These are phyloP conservation scores for Zymoseptoria passerinii DNA, from an alignment of 2,329 filamentous ascomycete genomes.

Conservation along the genomic window DNA sequence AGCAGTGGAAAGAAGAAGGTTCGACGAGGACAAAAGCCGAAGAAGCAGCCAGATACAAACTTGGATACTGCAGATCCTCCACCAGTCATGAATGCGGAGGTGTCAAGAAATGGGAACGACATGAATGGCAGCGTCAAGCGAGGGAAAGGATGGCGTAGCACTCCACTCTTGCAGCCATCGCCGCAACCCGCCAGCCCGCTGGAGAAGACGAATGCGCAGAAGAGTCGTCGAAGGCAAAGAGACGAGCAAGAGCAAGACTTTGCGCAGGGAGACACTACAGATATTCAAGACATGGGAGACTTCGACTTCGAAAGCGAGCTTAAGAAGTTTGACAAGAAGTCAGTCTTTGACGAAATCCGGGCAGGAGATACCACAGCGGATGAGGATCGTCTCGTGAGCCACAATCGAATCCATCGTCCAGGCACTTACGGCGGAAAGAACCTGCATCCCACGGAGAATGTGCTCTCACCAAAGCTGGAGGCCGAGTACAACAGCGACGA, in stretches of 20 bases:
- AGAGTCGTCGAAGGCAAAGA: slow-evolving; percentile 39
- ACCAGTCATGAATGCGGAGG: slow-evolving; percentile 28
- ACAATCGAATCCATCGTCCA: slow-evolving; percentile 59
- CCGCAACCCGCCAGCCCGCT: slow-evolving; percentile 33
- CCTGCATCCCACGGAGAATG: slow-evolving; percentile 83
- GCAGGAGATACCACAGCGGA: slow-evolving; percentile 85
- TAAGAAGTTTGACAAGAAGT: slow-evolving; percentile 89
- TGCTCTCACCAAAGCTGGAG: slow-evolving; percentile 53
- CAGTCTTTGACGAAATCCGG: slow-evolving; percentile 83
- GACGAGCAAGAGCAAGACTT: slow-evolving; percentile 65
- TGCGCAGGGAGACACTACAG: slow-evolving; percentile 92
- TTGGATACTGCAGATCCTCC: slow-evolving; percentile 19
- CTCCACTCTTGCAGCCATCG: slow-evolving; percentile 58
- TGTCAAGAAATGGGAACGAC: slow-evolving; percentile 31
- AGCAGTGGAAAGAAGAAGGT: slow-evolving; percentile 38
- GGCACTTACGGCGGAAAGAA: slow-evolving; percentile 68
- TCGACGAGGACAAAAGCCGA: slow-evolving; percentile 37
- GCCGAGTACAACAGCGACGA: slow-evolving; percentile 24
- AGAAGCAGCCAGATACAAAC: slow-evolving; percentile 23
- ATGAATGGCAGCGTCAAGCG: slow-evolving; percentile 35
- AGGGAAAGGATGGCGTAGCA: slow-evolving; percentile 60
- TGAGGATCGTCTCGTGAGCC: slow-evolving; percentile 78
- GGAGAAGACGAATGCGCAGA: slow-evolving; percentile 18
- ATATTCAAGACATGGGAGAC: slow-evolving; percentile 85
- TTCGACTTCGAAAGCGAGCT: slow-evolving; percentile 88